These are phyloP conservation scores for Kentomonas sorsogonicus DNA, from an alignment of 208 protist genomes.

Conservation along the genomic window DNA sequence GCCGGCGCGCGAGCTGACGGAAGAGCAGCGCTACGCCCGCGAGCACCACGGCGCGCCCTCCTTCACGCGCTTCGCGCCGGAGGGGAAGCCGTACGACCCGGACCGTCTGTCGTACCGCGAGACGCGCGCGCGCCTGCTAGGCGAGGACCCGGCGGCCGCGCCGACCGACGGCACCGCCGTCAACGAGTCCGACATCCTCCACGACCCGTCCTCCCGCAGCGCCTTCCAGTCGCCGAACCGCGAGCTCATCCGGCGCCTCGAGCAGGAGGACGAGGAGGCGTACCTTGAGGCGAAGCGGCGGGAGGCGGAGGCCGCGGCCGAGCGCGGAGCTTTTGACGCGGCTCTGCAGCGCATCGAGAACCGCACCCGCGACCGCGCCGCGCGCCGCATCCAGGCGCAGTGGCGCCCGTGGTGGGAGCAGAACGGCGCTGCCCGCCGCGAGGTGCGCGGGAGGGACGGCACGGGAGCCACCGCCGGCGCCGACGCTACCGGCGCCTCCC, in stretches of 20 bases:
- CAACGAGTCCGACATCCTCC: no score
- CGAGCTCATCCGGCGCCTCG: not conserved
- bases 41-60: no score
- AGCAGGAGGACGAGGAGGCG: constrained; percentile 13
- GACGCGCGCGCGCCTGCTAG: no score
- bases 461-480: constrained; percentile 13
- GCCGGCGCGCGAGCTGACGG: no score
- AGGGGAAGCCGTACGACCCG: no score
- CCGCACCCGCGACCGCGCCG: constrained; percentile 41
- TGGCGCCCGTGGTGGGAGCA: constrained; percentile 69
- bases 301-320: not conserved
- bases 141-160: no score
- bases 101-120: no score
- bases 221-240: not conserved
- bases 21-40: no score
- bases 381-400: constrained; percentile 35
- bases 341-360: constrained; percentile 19
- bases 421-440: constrained; percentile 38
- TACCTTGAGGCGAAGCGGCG: constrained; percentile 4
- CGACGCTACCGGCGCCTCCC: not conserved
- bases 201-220: no score
- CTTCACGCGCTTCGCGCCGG: no score
- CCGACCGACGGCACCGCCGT: no score
- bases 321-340: constrained; percentile 14
- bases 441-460: constrained; percentile 39